phyloP scores from a whole-genome alignment of 75 land plant species.

The Cunninghamia lanceolata region DNA sequence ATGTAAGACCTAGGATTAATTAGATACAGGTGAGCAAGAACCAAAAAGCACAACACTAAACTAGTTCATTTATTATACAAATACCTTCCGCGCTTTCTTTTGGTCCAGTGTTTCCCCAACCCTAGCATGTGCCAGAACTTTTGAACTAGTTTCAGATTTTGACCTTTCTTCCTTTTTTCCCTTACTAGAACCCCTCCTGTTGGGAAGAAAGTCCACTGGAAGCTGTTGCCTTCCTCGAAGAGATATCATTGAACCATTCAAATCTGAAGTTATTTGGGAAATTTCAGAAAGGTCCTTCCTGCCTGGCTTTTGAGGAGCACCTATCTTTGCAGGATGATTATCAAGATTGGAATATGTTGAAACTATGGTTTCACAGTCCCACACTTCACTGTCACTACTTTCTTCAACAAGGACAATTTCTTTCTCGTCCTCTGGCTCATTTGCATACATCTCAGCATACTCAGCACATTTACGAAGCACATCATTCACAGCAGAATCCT shows the following conservation, averaged over 20 bases:
- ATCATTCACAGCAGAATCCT: slow-evolving; percentile 24
- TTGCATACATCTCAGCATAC: slow-evolving; percentile 55
- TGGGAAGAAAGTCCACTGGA: slow-evolving; percentile 72
- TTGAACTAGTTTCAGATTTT: slow-evolving; percentile 25
- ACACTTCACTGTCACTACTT: slow-evolving; percentile 69
- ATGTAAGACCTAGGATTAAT: neutral
- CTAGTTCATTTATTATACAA: neutral
- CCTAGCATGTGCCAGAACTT: slow-evolving; percentile 6
- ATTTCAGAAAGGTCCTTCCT: slow-evolving; percentile 38
- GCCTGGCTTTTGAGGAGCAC: slow-evolving; percentile 48
- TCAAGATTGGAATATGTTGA: slow-evolving; percentile 88
- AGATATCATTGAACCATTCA: slow-evolving; percentile 37
- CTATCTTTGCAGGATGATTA: slow-evolving; percentile 92
- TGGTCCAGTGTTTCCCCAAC: slow-evolving; percentile 69
- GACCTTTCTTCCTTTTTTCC: slow-evolving; percentile 18
- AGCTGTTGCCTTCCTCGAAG: slow-evolving; percentile 77
- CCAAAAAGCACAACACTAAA: neutral
- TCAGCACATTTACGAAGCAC: slow-evolving; percentile 38
- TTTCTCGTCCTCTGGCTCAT: slow-evolving; percentile 37
- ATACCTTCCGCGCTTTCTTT: slow-evolving; percentile 85
- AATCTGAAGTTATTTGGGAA: slow-evolving; percentile 15
- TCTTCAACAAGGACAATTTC: slow-evolving; percentile 46
- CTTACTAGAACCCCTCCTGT: slow-evolving; percentile 11
- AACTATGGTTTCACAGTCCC: slow-evolving; percentile 97
- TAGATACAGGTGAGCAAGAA: neutral